Evolutionary conservation across 2,329 filamentous ascomycete species (phyloP), one percentile per base, ranked within the genome.

Genomic region (Aspergillus luchuensis): DNA sequence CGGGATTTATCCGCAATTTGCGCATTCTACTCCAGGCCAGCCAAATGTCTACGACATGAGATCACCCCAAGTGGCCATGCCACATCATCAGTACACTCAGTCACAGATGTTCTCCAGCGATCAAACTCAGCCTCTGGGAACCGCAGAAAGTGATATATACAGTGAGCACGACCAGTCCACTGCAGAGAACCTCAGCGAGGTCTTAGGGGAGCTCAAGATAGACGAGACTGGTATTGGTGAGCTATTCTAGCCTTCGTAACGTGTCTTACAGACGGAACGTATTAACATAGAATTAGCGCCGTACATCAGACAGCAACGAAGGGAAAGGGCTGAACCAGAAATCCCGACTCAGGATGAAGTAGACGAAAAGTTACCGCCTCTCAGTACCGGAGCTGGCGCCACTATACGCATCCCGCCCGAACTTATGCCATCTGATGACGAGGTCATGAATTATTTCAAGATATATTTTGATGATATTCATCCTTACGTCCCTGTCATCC

Each of bases 401-500:
- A 92, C 90, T 60, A 89, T 97, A 60, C 87, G 92, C 38, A 97
- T 98, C 63, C 95, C 94, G 0, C 91, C 90, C 0, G 92, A 96
- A 70, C 84, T 98, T 70, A 97, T 98, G 92, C 94, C 94, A 1
- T 85, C 89, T 30, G 92, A 97, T 33, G 88, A 91, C 48, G 91
- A 91, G 38, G 89, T 89, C 4, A 80, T 92, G 71, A 85, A 90
- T 38, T 96, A 95, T 72, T 96, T 98, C 73, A 88, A 95, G 41
- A 89, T 96, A 47, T 98, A 92, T 74, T 98, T 98, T 75, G 81
- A 84, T 36, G 89, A 97, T 67, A 90, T 97, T 33, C 95, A 98
- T 71, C 93, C 93, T 0, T 98, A 97, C 68, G 88, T 96, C 2
- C 94, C 94, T 0, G 92, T 98, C 3, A 80, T 98, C 56, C 93